phyloP scores from a whole-genome alignment of 2,329 filamentous ascomycete species.

The Phaeosphaeriaceae sp. region DNA sequence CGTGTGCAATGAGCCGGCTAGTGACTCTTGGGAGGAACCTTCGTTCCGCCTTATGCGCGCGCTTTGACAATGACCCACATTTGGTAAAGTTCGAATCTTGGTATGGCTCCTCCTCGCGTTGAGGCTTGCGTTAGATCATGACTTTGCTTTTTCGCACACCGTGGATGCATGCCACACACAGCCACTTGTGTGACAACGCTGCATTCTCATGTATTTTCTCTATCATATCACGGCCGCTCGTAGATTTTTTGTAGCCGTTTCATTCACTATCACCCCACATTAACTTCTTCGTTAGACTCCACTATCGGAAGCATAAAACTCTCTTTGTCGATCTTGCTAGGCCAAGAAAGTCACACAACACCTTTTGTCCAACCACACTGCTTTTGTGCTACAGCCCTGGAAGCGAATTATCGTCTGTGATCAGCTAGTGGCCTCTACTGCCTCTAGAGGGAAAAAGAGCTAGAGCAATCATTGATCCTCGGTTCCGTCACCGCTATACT shows the following conservation, averaged over 20 bases:
- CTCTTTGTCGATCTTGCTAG: conserved; percentile 7
- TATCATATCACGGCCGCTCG: not conserved
- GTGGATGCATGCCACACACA: too few relatives aligned
- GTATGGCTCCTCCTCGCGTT: conserved; percentile 3
- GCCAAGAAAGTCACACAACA: conserved; percentile 12
- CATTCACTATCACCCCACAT: not conserved
- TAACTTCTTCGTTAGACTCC: conserved; percentile 2
- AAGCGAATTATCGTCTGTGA: conserved; percentile 10
- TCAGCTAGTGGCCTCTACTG: conserved; percentile 5
- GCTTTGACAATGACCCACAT: not conserved
- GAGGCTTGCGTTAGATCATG: conserved; percentile 3
- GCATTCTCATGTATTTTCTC: not conserved
- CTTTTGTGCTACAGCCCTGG: conserved; percentile 10
- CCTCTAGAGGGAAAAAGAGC: not conserved
- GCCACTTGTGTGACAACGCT: too few relatives aligned
- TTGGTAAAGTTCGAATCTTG: conserved; percentile 3
- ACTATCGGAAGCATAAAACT: conserved; percentile 7
- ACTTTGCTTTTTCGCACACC: not conserved
- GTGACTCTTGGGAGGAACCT: not conserved
- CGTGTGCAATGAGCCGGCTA: not conserved
- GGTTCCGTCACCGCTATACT: not conserved
- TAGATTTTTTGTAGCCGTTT: conserved; percentile 1
- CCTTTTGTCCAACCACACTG: conserved; percentile 13
- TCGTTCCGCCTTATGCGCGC: not conserved
- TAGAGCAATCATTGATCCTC: not conserved